These are phyloP conservation scores for Globisporangium okanoganense DNA, from an alignment of 352 stramenopile species.

Conservation along the genomic window DNA sequence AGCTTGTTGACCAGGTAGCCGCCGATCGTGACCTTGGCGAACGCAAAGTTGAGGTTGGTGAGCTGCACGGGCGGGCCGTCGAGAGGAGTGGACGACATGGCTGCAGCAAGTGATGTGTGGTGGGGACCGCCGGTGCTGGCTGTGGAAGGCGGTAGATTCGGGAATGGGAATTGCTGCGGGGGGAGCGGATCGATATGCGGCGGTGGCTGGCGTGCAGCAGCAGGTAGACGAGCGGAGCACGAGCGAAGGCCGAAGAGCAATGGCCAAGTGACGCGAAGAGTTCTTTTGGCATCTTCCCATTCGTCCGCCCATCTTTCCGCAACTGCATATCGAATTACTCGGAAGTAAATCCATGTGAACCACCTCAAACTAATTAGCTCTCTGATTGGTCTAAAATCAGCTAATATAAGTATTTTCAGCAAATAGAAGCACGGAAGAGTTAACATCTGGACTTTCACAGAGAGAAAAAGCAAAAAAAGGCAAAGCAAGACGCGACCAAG, in stretches of 20 bases:
- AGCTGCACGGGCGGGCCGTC: slow-evolving; percentile 44
- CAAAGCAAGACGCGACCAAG: not conserved
- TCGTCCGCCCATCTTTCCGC: no score
- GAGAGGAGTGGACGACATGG: not conserved
- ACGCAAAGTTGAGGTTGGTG: slow-evolving; percentile 60
- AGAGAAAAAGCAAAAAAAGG: no score
- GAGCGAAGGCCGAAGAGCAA: slow-evolving; percentile 4
- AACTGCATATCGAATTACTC: no score
- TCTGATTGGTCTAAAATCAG: no score
- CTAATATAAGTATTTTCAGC: no score
- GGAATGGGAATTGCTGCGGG: not conserved
- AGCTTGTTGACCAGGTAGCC: slow-evolving; percentile 53
- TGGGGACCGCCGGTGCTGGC: not conserved
- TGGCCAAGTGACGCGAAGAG: not conserved
- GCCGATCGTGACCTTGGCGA: slow-evolving; percentile 68
- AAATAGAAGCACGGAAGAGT: no score
- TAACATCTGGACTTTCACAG: no score
- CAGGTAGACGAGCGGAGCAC: not conserved
- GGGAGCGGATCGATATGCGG: not conserved
- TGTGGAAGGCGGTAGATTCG: not conserved
- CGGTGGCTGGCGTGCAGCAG: not conserved
- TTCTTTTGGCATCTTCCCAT: slow-evolving; percentile 8
- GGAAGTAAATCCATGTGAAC: no score
- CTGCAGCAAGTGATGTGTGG: not conserved
- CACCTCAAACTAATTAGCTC: no score